phyloP scores from a whole-genome alignment of 192 early-diverging fungal genomes.

The Phlyctochytrium planicorne region DNA sequence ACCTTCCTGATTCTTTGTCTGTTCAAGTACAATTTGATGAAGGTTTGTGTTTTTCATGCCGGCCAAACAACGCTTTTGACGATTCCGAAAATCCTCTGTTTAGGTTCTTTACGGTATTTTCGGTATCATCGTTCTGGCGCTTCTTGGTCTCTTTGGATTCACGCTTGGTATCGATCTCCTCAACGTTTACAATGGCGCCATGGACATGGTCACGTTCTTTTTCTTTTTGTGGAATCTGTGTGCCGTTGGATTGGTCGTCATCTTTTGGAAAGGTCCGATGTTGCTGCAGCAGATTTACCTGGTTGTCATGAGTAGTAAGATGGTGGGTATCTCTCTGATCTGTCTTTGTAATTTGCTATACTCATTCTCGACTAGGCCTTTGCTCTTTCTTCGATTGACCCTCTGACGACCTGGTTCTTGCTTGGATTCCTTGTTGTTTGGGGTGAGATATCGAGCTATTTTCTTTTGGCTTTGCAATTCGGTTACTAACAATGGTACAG shows the following conservation, averaged over 20 bases:
- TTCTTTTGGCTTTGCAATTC: neutral
- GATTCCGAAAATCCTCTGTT: neutral
- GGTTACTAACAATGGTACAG: constrained; percentile 29
- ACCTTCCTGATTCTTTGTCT: constrained; percentile 74
- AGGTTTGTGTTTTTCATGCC: constrained; percentile 44
- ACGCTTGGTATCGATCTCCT: constrained; percentile 48
- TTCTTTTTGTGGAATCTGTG: constrained; percentile 83
- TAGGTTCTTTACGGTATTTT: constrained; percentile 75
- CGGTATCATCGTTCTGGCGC: constrained; percentile 63
- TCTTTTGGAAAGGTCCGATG: constrained; percentile 84
- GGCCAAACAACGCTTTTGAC: constrained; percentile 3
- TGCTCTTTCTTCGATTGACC: constrained; percentile 63
- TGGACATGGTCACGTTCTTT: constrained; percentile 72
- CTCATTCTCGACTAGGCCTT: constrained; percentile 55
- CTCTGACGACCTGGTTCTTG: constrained; percentile 83
- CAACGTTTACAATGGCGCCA: constrained; percentile 43
- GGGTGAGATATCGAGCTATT: constrained; percentile 55
- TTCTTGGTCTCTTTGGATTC: constrained; percentile 80
- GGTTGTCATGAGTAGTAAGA: constrained; percentile 74
- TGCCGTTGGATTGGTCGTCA: constrained; percentile 62
- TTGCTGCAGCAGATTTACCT: constrained; percentile 76
- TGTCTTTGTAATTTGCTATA: constrained; percentile 5
- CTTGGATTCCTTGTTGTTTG: constrained; percentile 75
- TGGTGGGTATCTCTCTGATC: constrained; percentile 52
- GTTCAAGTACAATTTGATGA: constrained; percentile 76